These are phyloP conservation scores for Cronartium quercuum DNA, from an alignment of 1,284 basidiomycete species.

Conservation along the genomic window DNA sequence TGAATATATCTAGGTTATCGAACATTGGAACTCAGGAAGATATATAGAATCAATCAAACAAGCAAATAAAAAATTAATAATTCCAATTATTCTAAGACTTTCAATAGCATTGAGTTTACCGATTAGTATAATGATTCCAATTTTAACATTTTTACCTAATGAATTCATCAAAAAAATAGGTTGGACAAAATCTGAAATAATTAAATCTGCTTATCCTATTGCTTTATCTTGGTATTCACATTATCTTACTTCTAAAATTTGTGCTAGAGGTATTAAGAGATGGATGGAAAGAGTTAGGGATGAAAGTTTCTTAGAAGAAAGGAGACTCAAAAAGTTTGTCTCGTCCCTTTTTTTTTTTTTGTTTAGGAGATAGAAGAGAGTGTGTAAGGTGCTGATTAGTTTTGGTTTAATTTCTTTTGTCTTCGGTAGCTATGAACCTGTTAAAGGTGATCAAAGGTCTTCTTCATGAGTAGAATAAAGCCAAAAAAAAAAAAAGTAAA, in stretches of 20 bases:
- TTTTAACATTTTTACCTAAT: conserved; percentile 2
- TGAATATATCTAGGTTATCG: conserved; percentile 1
- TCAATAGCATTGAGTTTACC: neutral
- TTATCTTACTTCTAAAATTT: neutral
- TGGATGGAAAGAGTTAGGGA: conserved; percentile 37
- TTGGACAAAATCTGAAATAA: neutral
- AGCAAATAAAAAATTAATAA: conserved; percentile 10
- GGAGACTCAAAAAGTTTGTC: conserved; percentile 24
- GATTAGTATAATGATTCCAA: neutral
- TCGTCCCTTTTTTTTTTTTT: neutral
- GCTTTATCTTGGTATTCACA: conserved; percentile 21
- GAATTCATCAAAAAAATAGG: neutral
- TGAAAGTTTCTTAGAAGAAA: conserved; percentile 31
- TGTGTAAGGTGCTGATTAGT: too few species aligned
- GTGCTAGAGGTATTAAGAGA: neutral
- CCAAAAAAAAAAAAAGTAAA: too few species aligned
- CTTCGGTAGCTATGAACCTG: too few species aligned
- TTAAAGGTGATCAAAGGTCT: too few species aligned
- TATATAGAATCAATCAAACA: neutral
- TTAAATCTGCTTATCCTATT: conserved; percentile 14
- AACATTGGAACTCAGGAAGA: conserved; percentile 10
- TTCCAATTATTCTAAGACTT: neutral
- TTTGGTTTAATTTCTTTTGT: too few species aligned
- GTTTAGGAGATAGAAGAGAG: neutral
- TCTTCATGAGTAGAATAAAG: too few species aligned